These are phyloP conservation scores for Sporobolomyces phaffii DNA, from an alignment of 768 basidiomycete species.

Conservation along the genomic window DNA sequence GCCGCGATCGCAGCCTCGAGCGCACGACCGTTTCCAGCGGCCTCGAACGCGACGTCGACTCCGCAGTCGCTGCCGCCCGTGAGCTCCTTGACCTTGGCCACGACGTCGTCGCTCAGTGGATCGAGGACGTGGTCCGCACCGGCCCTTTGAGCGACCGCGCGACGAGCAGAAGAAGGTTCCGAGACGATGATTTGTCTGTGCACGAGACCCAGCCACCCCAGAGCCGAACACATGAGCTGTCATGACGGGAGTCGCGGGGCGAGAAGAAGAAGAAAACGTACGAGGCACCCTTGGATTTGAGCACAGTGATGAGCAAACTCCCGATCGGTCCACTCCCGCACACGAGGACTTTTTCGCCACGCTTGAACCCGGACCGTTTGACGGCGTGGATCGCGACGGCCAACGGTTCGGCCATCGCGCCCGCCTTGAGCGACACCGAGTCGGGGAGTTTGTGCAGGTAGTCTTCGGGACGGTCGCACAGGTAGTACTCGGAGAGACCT, in stretches of 20 bases:
- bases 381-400: conserved; percentile 53
- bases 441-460: conserved; percentile 50
- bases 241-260: not conserved
- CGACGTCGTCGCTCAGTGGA: conserved; percentile 45
- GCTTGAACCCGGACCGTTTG: conserved; percentile 49
- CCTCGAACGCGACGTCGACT: conserved; percentile 53
- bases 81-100: conserved; percentile 41
- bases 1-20: conserved; percentile 48
- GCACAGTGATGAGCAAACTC: conserved; percentile 48
- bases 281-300: conserved; percentile 45
- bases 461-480: conserved; percentile 44
- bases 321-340: conserved; percentile 49
- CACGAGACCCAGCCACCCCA: too few relatives aligned
- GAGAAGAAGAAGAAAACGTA: conserved; percentile 35
- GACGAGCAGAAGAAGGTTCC: conserved; percentile 50
- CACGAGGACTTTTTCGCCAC: conserved; percentile 50
- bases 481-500: conserved; percentile 52
- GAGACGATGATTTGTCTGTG: conserved; percentile 47
- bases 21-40: conserved; percentile 50
- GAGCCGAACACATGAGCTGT: too few relatives aligned
- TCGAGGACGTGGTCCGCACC: conserved; percentile 50
- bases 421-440: conserved; percentile 49
- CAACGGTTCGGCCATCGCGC: conserved; percentile 53
- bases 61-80: conserved; percentile 45
- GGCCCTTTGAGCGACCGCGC: conserved; percentile 47